Conservation (phyloP, 371 early-diverging fungal genomes). For the Aphelidium insulamus region DNA sequence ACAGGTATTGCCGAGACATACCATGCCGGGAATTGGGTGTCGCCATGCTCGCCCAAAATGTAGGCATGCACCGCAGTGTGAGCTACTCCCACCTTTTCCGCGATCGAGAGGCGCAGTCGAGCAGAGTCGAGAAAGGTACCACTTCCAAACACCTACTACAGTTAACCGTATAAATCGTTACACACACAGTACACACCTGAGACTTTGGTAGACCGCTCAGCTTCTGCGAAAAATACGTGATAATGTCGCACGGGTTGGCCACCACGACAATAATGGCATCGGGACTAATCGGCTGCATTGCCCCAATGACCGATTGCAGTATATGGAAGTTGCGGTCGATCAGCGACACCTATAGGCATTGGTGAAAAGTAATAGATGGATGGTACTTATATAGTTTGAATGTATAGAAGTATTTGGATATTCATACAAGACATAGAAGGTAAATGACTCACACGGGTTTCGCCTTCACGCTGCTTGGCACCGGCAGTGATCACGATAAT, state of each 20-base stretch:
- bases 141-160: slow-evolving; percentile 68
- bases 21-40: slow-evolving; percentile 59
- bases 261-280: slow-evolving; percentile 49
- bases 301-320: slow-evolving; percentile 34
- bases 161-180: too few species aligned
- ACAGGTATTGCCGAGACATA: too few species aligned
- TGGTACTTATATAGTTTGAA: background rate
- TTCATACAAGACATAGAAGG: background rate
- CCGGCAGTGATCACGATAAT: slow-evolving; percentile 72
- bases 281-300: slow-evolving; percentile 46
- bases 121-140: slow-evolving; percentile 64
- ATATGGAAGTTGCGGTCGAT: slow-evolving; percentile 60
- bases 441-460: slow-evolving; percentile 32
- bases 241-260: slow-evolving; percentile 54
- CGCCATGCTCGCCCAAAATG: slow-evolving; percentile 72
- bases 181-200: too few species aligned
- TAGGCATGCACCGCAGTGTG: slow-evolving; percentile 53
- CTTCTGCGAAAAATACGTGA: slow-evolving; percentile 60
- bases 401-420: background rate
- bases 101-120: slow-evolving; percentile 39
- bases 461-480: slow-evolving; percentile 55
- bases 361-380: background rate
- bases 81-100: slow-evolving; percentile 30
- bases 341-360: slow-evolving; percentile 21
- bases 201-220: slow-evolving; percentile 42